Evolutionary conservation across 1,284 basidiomycete genomes (phyloP), one percentile per base, ranked within the genome.

Genomic region (Pyrrhoderma noxium): DNA sequence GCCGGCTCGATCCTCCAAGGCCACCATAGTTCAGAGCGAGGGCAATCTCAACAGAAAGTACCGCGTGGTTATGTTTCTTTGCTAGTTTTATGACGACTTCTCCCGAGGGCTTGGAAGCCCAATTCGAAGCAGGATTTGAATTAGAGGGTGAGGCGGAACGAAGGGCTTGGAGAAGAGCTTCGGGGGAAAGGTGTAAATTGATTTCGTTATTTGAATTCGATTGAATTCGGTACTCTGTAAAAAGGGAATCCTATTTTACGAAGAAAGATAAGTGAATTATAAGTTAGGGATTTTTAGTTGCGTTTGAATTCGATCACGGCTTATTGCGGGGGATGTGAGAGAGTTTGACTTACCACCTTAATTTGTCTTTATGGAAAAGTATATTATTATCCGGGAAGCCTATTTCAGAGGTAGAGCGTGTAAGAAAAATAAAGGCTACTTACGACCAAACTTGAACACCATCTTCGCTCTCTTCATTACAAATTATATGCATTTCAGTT

Each of bases 381-480:
- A n/a, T 13, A 38, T 27, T 14, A 11, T 36, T n/a, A n/a, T n/a
- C n/a, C n/a, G n/a, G n/a, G n/a, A n/a, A n/a, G n/a, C n/a, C n/a
- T n/a, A n/a, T n/a, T n/a, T 22, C 11, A 40, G 25, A 13, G 8
- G 40, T 16, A 48, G 16, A 22, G n/a, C 34, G 11, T 38, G 14
- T 21, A 31, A 31, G 37, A 9, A 22, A 19, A 27, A 14, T 9
- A 34, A 42, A 3, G 21, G 23, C 21, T 19, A 79, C 89, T 66
- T 60, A 93, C 91, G 89, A 91, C 91, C 92, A 94, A 44, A 93
- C 88, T 65, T 93, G 89, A 5, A 92, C 85, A 2, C 91, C 89
- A 5, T 89, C 89, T 58, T 88, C 86, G 54, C 82, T 86, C 37
- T 77, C 76, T 57, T 91, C 88, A 52, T 84, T 81, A 69, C 88